Evolutionary conservation across 2,329 filamentous ascomycete species (phyloP).

Genomic region (Neonectria punicea): DNA sequence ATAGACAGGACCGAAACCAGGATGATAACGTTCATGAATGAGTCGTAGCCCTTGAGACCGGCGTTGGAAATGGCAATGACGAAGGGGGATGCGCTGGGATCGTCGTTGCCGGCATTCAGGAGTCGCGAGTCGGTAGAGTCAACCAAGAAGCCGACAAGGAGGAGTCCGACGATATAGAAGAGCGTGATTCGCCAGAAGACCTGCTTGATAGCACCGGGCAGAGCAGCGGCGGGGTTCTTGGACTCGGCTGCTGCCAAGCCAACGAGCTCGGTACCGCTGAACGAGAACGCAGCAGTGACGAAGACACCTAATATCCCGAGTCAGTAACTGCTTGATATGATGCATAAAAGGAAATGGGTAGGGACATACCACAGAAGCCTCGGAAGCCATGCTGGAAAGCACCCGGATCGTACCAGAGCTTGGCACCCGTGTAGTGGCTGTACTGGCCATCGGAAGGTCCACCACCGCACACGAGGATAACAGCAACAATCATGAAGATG

Average conservation of each 20-base stretch:
- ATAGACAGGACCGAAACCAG: conserved; percentile 68
- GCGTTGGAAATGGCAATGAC: conserved; percentile 67
- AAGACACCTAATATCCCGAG: conserved; percentile 31
- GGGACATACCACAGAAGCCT: conserved; percentile 75
- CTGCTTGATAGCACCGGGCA: conserved; percentile 87
- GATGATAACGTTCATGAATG: conserved; percentile 69
- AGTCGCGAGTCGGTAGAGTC: conserved; percentile 58
- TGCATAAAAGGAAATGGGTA: rapidly evolving
- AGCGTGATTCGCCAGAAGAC: conserved; percentile 69
- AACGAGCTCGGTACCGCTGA: conserved; percentile 79
- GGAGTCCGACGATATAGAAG: conserved; percentile 64
- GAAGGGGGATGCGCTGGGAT: conserved; percentile 60
- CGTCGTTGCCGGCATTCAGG: conserved; percentile 56
- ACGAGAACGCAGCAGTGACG: conserved; percentile 78
- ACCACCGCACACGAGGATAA: conserved; percentile 69
- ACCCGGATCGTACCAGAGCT: conserved; percentile 61
- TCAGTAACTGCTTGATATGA: neutral
- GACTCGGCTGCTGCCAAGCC: conserved; percentile 79
- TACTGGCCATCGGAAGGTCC: conserved; percentile 62
- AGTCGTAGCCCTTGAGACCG: conserved; percentile 61
- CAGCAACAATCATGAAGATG: conserved; percentile 72
- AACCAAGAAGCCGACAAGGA: conserved; percentile 63
- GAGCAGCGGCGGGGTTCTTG: conserved; percentile 73
- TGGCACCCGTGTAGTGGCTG: conserved; percentile 59
- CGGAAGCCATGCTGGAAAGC: conserved; percentile 79